These are phyloP conservation scores for Malassezia sympodialis DNA, from an alignment of 1,284 basidiomycete species.

Conservation along the genomic window DNA sequence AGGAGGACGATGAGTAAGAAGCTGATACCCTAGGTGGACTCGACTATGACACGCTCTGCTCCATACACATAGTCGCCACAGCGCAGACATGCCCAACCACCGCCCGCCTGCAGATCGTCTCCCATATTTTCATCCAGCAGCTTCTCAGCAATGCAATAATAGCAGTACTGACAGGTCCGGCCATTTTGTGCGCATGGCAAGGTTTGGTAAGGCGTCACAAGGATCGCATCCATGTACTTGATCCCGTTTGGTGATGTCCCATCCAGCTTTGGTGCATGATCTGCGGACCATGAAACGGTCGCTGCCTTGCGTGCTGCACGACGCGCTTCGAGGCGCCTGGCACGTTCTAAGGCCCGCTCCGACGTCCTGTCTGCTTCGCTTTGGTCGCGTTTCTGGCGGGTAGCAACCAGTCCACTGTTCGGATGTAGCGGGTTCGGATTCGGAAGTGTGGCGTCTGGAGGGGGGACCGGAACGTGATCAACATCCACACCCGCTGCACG, in stretches of 20 bases:
- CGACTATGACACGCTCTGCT: constrained; percentile 4
- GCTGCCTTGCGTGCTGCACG: constrained; percentile 1
- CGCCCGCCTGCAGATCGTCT: constrained; percentile 31
- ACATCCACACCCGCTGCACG: constrained; percentile 22
- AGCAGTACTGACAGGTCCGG: constrained; percentile 33
- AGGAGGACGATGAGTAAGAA: constrained; percentile 5
- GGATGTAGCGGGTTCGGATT: constrained; percentile 31
- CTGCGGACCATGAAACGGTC: not conserved
- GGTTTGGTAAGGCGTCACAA: constrained; percentile 36
- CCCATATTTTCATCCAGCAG: constrained; percentile 38
- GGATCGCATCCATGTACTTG: constrained; percentile 32
- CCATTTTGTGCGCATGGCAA: constrained; percentile 26
- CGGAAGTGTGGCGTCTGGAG: not conserved
- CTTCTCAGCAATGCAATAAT: constrained; percentile 38
- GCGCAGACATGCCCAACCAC: constrained; percentile 43
- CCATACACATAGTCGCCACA: constrained; percentile 20
- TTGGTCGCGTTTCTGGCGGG: not conserved
- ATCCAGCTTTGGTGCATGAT: constrained; percentile 4
- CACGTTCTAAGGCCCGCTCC: constrained; percentile 2
- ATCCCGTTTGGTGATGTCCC: constrained; percentile 31
- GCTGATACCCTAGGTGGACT: not conserved
- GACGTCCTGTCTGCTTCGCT: not conserved
- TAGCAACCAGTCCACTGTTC: not conserved
- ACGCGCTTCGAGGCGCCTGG: not conserved
- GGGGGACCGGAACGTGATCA: constrained; percentile 9